Percentiles rank a stretch among this genome's conserved stretches.
Conservation (phyloP, 1,284 basidiomycete genomes). For the Fomes fomentarius region DNA sequence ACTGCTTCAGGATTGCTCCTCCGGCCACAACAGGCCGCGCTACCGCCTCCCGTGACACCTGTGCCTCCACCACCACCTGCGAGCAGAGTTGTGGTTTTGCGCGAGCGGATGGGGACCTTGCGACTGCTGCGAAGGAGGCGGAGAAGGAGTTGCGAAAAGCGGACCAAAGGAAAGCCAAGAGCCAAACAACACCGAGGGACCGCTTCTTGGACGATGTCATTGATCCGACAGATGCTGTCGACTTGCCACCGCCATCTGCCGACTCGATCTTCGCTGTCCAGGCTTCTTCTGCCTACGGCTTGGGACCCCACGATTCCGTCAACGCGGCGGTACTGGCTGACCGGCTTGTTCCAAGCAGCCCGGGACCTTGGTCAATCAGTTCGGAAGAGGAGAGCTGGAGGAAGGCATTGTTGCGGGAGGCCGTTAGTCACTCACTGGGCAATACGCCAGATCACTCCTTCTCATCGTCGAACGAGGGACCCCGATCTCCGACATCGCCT, state of each 20-base stretch:
- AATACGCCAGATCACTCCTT: conserved; percentile 48
- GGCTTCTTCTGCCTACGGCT: conserved; percentile 65
- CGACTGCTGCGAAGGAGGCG: conserved; percentile 67
- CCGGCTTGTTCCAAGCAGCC: conserved; percentile 64
- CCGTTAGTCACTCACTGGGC: conserved; percentile 73
- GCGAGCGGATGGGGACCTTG: conserved; percentile 77
- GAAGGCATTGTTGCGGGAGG: conserved; percentile 68
- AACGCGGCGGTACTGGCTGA: conserved; percentile 75
- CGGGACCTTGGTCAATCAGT: conserved; percentile 58
- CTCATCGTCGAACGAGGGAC: conserved; percentile 23
- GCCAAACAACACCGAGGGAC: conserved; percentile 31
- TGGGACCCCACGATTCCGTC: conserved; percentile 71
- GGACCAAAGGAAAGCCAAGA: conserved; percentile 36
- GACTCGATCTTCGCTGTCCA: conserved; percentile 75
- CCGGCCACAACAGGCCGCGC: conserved; percentile 43
- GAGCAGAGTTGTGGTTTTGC: conserved; percentile 74
- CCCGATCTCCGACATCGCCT: conserved; percentile 25
- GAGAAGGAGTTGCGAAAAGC: conserved; percentile 66
- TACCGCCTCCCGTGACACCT: conserved; percentile 37
- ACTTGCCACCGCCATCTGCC: conserved; percentile 65
- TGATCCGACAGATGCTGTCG: conserved; percentile 81
- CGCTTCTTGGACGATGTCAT: conserved; percentile 56
- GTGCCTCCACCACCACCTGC: conserved; percentile 35
- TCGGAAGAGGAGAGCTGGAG: conserved; percentile 67
- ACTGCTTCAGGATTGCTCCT: conserved; percentile 43